Percentiles rank a stretch among this genome's conserved stretches.
Conservation (phyloP, 2,329 filamentous ascomycete genomes). For the Cytospora paraplurivora region DNA sequence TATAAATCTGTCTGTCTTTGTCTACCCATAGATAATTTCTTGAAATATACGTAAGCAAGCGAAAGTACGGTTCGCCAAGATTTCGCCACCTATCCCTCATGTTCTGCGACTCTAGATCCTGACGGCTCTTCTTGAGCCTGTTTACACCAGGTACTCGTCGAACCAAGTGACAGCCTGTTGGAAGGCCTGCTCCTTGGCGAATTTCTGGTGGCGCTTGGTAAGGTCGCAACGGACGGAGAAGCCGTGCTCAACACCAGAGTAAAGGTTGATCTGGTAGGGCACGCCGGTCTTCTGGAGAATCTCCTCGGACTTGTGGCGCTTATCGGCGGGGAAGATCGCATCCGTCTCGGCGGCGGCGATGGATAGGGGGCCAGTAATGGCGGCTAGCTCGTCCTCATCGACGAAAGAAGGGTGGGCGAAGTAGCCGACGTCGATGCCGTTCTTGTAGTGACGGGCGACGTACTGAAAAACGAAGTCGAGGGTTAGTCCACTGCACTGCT, state of each 20-base stretch:
- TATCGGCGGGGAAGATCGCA: slow-evolving; percentile 63
- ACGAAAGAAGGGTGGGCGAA: slow-evolving; percentile 79
- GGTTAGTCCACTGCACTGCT: neutral
- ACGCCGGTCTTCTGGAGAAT: slow-evolving; percentile 58
- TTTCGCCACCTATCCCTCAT: neutral
- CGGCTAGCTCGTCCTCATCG: slow-evolving; percentile 63
- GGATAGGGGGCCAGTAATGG: slow-evolving; percentile 67
- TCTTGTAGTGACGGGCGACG: slow-evolving; percentile 65
- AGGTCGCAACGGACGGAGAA: slow-evolving; percentile 72
- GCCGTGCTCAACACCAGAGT: slow-evolving; percentile 70
- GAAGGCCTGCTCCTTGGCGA: slow-evolving; percentile 81
- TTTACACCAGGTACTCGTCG: slow-evolving; percentile 55
- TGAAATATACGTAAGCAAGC: neutral
- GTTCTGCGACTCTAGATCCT: neutral
- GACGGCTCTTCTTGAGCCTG: neutral
- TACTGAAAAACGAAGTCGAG: slow-evolving; percentile 50
- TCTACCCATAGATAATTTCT: neutral
- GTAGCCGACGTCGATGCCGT: slow-evolving; percentile 70
- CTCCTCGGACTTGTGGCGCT: slow-evolving; percentile 66
- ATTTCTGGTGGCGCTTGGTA: slow-evolving; percentile 59
- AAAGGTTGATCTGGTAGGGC: slow-evolving; percentile 78
- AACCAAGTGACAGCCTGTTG: slow-evolving; percentile 79
- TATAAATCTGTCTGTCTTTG: neutral
- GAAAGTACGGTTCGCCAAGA: neutral
- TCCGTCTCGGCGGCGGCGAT: slow-evolving; percentile 68